Conservation (phyloP, 1,284 basidiomycete species). For the Apiotrichum gracile region DNA sequence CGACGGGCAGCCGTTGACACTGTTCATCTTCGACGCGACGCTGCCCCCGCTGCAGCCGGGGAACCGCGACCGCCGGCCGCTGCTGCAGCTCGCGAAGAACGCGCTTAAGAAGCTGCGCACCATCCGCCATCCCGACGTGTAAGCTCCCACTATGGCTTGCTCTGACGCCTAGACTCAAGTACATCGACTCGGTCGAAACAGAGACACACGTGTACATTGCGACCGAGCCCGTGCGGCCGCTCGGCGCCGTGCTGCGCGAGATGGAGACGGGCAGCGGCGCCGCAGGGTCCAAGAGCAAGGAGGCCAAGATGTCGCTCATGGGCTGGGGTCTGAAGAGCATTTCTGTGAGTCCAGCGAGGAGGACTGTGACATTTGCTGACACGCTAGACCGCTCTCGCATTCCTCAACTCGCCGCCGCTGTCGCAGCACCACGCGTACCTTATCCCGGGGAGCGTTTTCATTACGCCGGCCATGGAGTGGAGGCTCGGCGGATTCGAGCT, state of each 20-base stretch:
- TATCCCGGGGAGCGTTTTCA: constrained; percentile 70
- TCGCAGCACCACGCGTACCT: constrained; percentile 83
- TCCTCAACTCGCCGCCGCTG: constrained; percentile 77
- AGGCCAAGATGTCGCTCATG: constrained; percentile 76
- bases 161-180: constrained; percentile 58
- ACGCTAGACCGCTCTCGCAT: constrained; percentile 74
- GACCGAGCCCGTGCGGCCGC: constrained; percentile 82
- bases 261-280: no score
- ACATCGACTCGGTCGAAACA: constrained; percentile 86
- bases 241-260: constrained; percentile 60
- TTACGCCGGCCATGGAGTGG: constrained; percentile 84
- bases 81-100: constrained; percentile 79
- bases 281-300: constrained; percentile 50
- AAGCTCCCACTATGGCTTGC: constrained; percentile 3
- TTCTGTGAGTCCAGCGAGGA: constrained; percentile 58
- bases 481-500: constrained; percentile 90
- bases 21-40: constrained; percentile 79
- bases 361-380: not conserved
- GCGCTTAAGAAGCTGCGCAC: constrained; percentile 84
- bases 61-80: constrained; percentile 54
- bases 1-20: constrained; percentile 71
- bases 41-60: constrained; percentile 44
- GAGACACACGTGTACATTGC: constrained; percentile 84
- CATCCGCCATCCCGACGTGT: constrained; percentile 87
- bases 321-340: constrained; percentile 90